phyloP scores from a whole-genome alignment of 1,139 yeast species.

The Nadsonia starkeyi-henricii region DNA sequence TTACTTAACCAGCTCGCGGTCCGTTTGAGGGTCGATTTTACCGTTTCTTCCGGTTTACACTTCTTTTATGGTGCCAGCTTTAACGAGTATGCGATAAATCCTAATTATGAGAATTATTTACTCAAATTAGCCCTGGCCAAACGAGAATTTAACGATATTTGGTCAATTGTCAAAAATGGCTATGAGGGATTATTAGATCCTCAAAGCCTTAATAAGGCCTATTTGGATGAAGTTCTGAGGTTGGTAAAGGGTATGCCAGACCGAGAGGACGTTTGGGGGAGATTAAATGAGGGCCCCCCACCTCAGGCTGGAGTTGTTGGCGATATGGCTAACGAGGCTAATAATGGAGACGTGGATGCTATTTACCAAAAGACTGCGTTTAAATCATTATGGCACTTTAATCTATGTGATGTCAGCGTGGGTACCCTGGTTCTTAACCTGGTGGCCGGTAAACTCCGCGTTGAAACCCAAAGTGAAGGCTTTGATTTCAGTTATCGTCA shows the following conservation, averaged over 20 bases:
- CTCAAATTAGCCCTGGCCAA: slow-evolving; percentile 36
- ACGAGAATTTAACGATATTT: slow-evolving; percentile 47
- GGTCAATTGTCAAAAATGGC: slow-evolving; percentile 46
- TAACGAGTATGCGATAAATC: slow-evolving; percentile 51
- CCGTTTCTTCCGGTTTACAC: slow-evolving; percentile 59
- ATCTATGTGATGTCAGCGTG: slow-evolving; percentile 45
- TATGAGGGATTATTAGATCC: slow-evolving; percentile 28
- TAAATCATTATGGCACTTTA: slow-evolving; percentile 67
- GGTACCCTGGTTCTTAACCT: slow-evolving; percentile 31
- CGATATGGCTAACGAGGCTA: slow-evolving; percentile 20
- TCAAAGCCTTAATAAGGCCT: slow-evolving; percentile 22
- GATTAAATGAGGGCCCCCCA: too few species aligned
- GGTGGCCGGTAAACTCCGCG: slow-evolving; percentile 29
- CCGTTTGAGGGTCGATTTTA: slow-evolving; percentile 55
- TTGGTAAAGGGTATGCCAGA: slow-evolving; percentile 60
- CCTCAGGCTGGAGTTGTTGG: too few species aligned
- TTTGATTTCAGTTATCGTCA: slow-evolving; percentile 33
- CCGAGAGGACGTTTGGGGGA: too few species aligned
- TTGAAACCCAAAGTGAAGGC: slow-evolving; percentile 33
- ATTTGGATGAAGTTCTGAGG: slow-evolving; percentile 41
- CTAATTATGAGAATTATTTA: slow-evolving; percentile 51
- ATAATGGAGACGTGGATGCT: slow-evolving; percentile 24
- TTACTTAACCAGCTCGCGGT: slow-evolving; percentile 55
- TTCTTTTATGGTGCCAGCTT: slow-evolving; percentile 60
- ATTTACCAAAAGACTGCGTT: slow-evolving; percentile 43